Evolutionary conservation across 2,329 filamentous ascomycete species (phyloP).

Genomic region (Paraconiothyrium brasiliense): DNA sequence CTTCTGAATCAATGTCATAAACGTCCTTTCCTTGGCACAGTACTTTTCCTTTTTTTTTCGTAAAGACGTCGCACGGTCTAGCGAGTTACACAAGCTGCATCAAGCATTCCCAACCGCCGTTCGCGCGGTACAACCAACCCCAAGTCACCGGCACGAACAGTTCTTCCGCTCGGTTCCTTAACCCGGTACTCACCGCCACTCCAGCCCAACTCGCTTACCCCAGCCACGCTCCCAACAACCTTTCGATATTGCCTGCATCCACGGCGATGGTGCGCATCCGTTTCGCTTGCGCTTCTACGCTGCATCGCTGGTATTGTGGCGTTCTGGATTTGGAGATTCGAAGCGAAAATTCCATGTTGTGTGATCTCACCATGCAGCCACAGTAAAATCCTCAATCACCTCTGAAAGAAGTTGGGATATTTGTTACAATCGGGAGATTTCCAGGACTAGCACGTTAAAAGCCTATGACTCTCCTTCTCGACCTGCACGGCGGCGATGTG

Average conservation of each 20-base stretch:
- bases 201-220: background rate
- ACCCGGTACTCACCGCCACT: background rate
- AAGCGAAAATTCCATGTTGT: background rate
- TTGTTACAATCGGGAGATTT: too few species aligned
- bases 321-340: background rate
- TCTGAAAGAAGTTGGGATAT: too few species aligned
- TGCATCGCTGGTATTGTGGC: background rate
- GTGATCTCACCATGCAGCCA: background rate
- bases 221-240: background rate
- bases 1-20: too few species aligned
- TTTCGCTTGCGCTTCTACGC: background rate
- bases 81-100: background rate
- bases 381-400: too few species aligned
- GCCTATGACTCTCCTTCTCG: too few species aligned
- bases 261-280: background rate
- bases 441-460: too few species aligned
- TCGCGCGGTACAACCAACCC: background rate
- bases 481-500: too few species aligned
- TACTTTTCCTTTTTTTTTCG: too few species aligned
- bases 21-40: too few species aligned
- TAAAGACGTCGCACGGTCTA: background rate
- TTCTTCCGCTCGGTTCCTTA: background rate
- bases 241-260: background rate
- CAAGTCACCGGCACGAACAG: background rate
- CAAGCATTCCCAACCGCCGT: background rate